Conservation (phyloP, 2,329 filamentous ascomycete species). For the Huntiella decipiens region DNA sequence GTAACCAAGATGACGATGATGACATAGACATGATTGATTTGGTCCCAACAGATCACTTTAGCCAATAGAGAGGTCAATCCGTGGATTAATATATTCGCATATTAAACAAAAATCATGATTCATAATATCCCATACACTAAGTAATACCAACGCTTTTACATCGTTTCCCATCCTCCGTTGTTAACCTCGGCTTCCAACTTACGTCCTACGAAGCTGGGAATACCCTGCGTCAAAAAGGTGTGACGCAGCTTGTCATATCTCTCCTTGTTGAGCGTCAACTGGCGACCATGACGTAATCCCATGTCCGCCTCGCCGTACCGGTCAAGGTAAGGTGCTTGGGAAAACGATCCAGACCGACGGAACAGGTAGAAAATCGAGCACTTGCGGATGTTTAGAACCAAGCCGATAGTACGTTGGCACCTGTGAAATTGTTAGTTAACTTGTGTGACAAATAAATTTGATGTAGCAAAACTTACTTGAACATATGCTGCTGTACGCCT, state of each 20-base stretch:
- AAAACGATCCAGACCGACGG: constrained; percentile 62
- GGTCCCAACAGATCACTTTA: not conserved
- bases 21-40: constrained; percentile 8
- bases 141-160: constrained; percentile 18
- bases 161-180: constrained; percentile 93
- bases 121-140: not conserved
- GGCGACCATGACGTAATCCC: constrained; percentile 71
- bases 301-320: constrained; percentile 89
- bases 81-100: not conserved
- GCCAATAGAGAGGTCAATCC: not conserved
- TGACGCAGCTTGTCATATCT: constrained; percentile 77
- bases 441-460: not conserved
- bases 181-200: constrained; percentile 92
- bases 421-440: constrained; percentile 25
- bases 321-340: constrained; percentile 81
- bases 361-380: constrained; percentile 83
- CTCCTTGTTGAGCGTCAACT: constrained; percentile 83
- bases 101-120: not conserved
- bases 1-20: constrained; percentile 2
- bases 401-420: constrained; percentile 74
- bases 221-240: constrained; percentile 69
- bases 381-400: constrained; percentile 94
- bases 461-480: constrained; percentile 39
- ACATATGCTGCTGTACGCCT: constrained; percentile 79
- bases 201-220: constrained; percentile 75